Percentiles rank a stretch among this genome's conserved stretches.
Conservation (phyloP, 345 rosid genomes). For the Arabidopsis arenosa region DNA sequence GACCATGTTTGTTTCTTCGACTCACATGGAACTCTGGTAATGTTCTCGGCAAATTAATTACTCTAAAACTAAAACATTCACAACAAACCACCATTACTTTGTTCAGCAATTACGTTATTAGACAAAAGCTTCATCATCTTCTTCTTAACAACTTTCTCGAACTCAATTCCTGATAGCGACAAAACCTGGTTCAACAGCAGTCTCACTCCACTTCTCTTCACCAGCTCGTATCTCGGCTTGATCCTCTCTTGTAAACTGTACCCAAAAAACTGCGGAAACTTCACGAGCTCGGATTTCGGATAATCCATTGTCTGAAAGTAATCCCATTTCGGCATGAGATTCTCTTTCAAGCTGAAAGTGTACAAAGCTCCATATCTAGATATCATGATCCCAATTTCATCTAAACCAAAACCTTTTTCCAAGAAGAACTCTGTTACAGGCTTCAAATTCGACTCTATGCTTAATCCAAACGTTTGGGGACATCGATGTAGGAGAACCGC, state of each 20-base stretch:
- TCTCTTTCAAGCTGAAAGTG: conserved; percentile 76
- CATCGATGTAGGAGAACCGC: conserved; percentile 67
- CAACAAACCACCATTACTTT: conserved; percentile 1
- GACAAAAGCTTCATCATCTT: conserved; percentile 59
- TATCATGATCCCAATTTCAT: conserved; percentile 73
- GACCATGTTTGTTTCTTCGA: neutral
- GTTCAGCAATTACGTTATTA: conserved; percentile 4
- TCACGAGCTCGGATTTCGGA: conserved; percentile 72
- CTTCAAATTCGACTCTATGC: conserved; percentile 80
- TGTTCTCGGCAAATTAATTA: neutral
- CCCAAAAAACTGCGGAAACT: conserved; percentile 91
- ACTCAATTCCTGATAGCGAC: conserved; percentile 60
- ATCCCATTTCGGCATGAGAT: conserved; percentile 87
- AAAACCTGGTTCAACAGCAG: conserved; percentile 76
- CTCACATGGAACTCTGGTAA: neutral
- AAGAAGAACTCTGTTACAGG: conserved; percentile 80
- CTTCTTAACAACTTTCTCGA: conserved; percentile 65
- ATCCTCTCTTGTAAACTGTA: conserved; percentile 84
- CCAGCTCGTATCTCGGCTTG: conserved; percentile 76
- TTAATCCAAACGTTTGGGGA: conserved; percentile 82
- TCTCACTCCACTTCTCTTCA: conserved; percentile 65
- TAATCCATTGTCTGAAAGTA: conserved; percentile 89
- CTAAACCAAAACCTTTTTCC: conserved; percentile 61
- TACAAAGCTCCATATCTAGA: conserved; percentile 79
- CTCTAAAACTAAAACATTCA: conserved; percentile 14